phyloP scores from a whole-genome alignment of 495 filamentous ascomycete species.

The Talaromyces wortmannii region DNA sequence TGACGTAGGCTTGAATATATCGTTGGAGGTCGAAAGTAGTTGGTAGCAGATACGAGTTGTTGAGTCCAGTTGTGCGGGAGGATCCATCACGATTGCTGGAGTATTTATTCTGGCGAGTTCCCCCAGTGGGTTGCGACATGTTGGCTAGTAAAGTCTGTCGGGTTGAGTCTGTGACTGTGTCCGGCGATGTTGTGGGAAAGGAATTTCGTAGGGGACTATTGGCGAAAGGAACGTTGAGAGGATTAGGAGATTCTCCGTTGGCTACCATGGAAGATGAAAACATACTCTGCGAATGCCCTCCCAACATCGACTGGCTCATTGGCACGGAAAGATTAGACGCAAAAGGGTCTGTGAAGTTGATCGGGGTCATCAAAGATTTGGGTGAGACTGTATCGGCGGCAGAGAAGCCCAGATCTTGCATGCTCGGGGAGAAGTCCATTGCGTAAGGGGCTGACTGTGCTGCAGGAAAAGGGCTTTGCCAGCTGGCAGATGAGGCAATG shows the following conservation, averaged over 20 bases:
- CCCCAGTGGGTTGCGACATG: conserved; percentile 68
- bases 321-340: conserved; percentile 60
- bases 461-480: conserved; percentile 60
- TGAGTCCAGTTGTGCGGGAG: conserved; percentile 36
- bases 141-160: conserved; percentile 78
- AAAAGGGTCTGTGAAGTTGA: conserved; percentile 37
- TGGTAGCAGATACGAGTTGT: conserved; percentile 56
- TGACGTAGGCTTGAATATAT: conserved; percentile 85
- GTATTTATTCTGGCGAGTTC: conserved; percentile 64
- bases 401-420: conserved; percentile 35
- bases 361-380: conserved; percentile 42
- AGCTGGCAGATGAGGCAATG: conserved; percentile 50
- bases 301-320: conserved; percentile 39
- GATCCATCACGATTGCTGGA: conserved; percentile 47
- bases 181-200: conserved; percentile 58
- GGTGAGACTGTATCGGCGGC: conserved; percentile 37
- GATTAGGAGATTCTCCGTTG: conserved; percentile 50
- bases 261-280: conserved; percentile 50
- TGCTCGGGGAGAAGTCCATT: conserved; percentile 45
- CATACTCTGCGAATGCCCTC: conserved; percentile 48
- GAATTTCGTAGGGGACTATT: conserved; percentile 53
- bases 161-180: conserved; percentile 90
- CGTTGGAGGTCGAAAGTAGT: conserved; percentile 90
- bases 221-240: conserved; percentile 43
- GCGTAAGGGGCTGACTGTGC: conserved; percentile 51